Percentiles rank a stretch among this genome's conserved stretches.
Evolutionary conservation across 805 yeast species (phyloP).

Genomic region (Isabelozyma gotoi): DNA sequence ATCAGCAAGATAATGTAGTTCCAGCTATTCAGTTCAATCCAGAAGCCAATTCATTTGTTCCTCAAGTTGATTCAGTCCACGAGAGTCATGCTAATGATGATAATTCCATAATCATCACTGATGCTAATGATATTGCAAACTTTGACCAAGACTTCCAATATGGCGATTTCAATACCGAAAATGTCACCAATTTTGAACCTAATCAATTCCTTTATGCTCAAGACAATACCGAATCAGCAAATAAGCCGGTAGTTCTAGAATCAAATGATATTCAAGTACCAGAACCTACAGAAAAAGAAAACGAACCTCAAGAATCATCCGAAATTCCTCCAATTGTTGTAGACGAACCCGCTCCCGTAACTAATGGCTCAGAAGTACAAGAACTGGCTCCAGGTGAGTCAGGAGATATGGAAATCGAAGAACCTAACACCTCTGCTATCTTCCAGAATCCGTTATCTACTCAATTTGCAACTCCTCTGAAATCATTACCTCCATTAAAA

Average conservation of each 20-base stretch:
- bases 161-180: not conserved
- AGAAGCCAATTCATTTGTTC: too few relatives aligned
- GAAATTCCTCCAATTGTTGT: not conserved
- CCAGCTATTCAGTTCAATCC: too few relatives aligned
- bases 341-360: not conserved
- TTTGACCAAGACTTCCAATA: not conserved
- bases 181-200: not conserved
- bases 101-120: too few relatives aligned
- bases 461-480: slow-evolving; percentile 40
- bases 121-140: not conserved
- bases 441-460: slow-evolving; percentile 1
- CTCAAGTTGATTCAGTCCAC: too few relatives aligned
- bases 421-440: slow-evolving; percentile 1
- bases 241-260: not conserved
- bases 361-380: not conserved
- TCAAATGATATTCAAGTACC: too few relatives aligned
- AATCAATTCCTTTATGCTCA: not conserved
- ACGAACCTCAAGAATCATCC: not conserved
- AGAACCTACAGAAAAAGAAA: not conserved
- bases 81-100: too few relatives aligned
- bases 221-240: not conserved
- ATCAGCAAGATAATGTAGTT: too few relatives aligned
- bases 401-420: slow-evolving; percentile 1
- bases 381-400: not conserved
- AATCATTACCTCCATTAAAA: slow-evolving; percentile 40